Evolutionary conservation across 139 green algal genomes (phyloP).

Genomic region (Haematococcus lacustris): DNA sequence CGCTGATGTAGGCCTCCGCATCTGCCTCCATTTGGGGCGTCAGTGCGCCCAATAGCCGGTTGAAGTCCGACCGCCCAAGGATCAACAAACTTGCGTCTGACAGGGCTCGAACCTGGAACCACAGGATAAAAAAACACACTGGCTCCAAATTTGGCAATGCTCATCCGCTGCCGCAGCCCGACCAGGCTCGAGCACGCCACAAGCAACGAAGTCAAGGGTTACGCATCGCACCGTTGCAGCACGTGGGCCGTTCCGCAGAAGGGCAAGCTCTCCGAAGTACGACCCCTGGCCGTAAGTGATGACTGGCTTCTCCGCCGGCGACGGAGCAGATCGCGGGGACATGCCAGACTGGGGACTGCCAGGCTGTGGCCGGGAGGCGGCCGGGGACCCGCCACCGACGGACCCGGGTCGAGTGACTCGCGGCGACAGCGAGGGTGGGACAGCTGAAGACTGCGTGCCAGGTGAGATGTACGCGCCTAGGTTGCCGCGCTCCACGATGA

Average conservation of each 20-base stretch:
- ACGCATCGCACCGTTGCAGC: conserved; percentile 78
- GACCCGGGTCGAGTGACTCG: not conserved
- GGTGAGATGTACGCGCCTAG: conserved; percentile 49
- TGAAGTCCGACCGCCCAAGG: conserved; percentile 32
- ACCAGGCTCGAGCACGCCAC: no score
- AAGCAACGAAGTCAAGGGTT: no score
- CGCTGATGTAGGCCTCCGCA: conserved; percentile 4
- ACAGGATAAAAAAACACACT: no score
- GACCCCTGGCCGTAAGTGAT: conserved; percentile 26
- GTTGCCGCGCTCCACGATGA: conserved; percentile 80
- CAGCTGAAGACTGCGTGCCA: no score
- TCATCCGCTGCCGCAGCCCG: no score
- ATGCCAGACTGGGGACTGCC: not conserved
- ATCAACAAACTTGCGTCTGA: conserved; percentile 16
- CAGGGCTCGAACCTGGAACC: conserved; percentile 17
- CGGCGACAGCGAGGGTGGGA: no score
- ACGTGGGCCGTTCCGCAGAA: conserved; percentile 67
- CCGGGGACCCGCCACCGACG: not conserved
- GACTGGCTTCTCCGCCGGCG: conserved; percentile 15
- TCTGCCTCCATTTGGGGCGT: not conserved
- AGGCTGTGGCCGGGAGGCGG: not conserved
- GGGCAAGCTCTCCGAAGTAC: conserved; percentile 88
- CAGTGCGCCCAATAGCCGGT: conserved; percentile 27
- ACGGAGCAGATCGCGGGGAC: no score
- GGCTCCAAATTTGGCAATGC: no score